These are phyloP conservation scores for Cucurbita ficifolia DNA, from an alignment of 306 rosid species.

Conservation along the genomic window DNA sequence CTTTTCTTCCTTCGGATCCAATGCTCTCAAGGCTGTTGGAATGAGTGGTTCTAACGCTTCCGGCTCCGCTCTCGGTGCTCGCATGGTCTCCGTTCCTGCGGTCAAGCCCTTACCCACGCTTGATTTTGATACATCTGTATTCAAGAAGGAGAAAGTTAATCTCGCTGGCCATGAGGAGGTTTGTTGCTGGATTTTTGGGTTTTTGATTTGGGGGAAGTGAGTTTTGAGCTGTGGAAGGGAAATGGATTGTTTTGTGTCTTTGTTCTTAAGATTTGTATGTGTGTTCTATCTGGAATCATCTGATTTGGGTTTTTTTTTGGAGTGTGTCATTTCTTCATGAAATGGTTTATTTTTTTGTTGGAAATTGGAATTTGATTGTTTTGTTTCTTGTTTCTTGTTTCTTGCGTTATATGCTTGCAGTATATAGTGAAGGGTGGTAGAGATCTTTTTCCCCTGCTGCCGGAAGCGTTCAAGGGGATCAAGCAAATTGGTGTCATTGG, in stretches of 20 bases:
- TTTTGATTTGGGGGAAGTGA: neutral
- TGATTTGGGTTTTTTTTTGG: neutral
- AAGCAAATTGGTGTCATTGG: constrained; percentile 97
- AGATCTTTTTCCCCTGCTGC: constrained; percentile 72
- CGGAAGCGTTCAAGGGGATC: constrained; percentile 80
- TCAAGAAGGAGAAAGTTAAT: constrained; percentile 73
- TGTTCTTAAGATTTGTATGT: neutral
- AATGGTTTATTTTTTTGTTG: neutral
- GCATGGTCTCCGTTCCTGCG: constrained; percentile 51
- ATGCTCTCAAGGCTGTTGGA: constrained; percentile 17
- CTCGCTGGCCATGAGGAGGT: constrained; percentile 95
- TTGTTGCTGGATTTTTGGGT: neutral
- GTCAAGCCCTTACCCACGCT: constrained; percentile 22
- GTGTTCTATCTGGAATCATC: neutral
- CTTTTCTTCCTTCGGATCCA: constrained; percentile 9
- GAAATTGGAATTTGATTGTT: neutral
- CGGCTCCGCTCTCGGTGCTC: constrained; percentile 45
- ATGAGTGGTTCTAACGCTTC: neutral
- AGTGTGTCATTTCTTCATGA: neutral
- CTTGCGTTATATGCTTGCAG: constrained; percentile 18
- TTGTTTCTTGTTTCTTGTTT: neutral
- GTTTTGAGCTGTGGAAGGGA: neutral
- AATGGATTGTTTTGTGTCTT: neutral
- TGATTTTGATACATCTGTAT: constrained; percentile 64
- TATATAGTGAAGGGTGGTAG: constrained; percentile 87